phyloP scores from a whole-genome alignment of 2,329 filamentous ascomycete genomes.

The Cytospora chrysosperma region DNA sequence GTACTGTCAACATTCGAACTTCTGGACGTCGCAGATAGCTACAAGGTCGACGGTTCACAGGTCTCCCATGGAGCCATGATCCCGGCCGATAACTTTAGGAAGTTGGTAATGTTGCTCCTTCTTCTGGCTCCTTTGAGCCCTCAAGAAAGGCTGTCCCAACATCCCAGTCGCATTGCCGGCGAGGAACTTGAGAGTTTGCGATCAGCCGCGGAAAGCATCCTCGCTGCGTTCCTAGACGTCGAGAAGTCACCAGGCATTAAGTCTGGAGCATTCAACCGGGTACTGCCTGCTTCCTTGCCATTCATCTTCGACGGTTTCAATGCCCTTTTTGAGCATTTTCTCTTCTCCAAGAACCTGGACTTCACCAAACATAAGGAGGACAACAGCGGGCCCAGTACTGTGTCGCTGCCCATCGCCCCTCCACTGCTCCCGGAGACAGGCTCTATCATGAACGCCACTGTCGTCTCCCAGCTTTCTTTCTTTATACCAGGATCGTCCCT shows the following conservation, averaged over 20 bases:
- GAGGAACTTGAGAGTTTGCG: constrained; percentile 58
- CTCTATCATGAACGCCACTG: constrained; percentile 64
- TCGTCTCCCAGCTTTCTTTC: constrained; percentile 69
- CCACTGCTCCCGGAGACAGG: constrained; percentile 53
- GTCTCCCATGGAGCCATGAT: constrained; percentile 65
- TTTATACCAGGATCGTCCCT: constrained; percentile 65
- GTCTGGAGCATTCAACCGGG: constrained; percentile 58
- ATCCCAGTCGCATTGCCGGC: constrained; percentile 56
- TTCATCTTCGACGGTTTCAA: constrained; percentile 67
- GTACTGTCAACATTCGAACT: constrained; percentile 68
- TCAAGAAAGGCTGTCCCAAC: constrained; percentile 63
- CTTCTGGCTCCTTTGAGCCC: constrained; percentile 63
- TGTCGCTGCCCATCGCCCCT: constrained; percentile 33
- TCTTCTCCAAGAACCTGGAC: constrained; percentile 71
- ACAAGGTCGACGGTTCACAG: constrained; percentile 50
- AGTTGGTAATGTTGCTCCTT: constrained; percentile 68
- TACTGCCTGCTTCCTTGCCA: constrained; percentile 60
- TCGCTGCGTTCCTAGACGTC: constrained; percentile 64
- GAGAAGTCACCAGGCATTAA: constrained; percentile 64
- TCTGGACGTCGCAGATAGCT: constrained; percentile 62
- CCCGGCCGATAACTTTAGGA: constrained; percentile 70
- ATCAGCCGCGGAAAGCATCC: constrained; percentile 60
- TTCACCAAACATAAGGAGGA: constrained; percentile 49
- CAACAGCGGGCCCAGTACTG: constrained; percentile 8
- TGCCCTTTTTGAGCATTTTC: constrained; percentile 70